Base-by-base conservation (phyloP, 139 green algal species). In the Trebouxia sp. region DNA sequence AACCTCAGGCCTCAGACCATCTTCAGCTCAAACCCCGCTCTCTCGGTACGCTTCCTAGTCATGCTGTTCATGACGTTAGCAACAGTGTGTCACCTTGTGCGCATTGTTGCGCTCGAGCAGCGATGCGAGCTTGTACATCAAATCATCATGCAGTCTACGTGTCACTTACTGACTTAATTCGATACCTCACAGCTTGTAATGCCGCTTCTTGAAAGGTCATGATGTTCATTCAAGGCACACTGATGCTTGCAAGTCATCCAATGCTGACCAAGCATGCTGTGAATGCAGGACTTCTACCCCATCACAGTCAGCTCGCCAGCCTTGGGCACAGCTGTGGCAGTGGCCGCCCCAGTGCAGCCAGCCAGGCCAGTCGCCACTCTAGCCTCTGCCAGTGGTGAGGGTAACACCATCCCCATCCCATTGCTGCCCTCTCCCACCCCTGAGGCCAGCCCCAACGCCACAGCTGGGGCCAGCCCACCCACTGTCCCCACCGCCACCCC, bases 261-360 rank as follows among this genome's bases (percentile, higher is more conserved):
- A 28, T 6, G 50, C 22, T 58, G 50, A 58, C 26, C 4, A 28
- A 22, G 3, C 26, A 17, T 58, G 35, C 3, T n/a, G 15, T 75
- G 65, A 24, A 22, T 77, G 69, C 69, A 77, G 69, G 43, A 53
- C 69, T 77, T 77, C 41, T 77, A 56, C 41, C 69, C 69, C 38
- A 51, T 77, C 41, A 77, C 69, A 38, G 69, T 77, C 41, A 77
- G 69, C 41, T 72, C 62, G 28, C 62, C 62, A 28, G 62, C 37
- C 32, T 12, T 72, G 62, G 62, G 62, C 32, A 72, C 62, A 24
- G n/a, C n/a, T 26, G 32, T 43, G 37, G 35, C 62, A 9, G 43
- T 17, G 0, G 0, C 62, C 2, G 11, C n/a, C 3, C 8, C 69
- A 77, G 41, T 53, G 26, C 39, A 41, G 30, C 11, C 41, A 41